These are phyloP conservation scores for Graphilbum fragrans DNA, from an alignment of 2,329 filamentous ascomycete species.

Conservation along the genomic window DNA sequence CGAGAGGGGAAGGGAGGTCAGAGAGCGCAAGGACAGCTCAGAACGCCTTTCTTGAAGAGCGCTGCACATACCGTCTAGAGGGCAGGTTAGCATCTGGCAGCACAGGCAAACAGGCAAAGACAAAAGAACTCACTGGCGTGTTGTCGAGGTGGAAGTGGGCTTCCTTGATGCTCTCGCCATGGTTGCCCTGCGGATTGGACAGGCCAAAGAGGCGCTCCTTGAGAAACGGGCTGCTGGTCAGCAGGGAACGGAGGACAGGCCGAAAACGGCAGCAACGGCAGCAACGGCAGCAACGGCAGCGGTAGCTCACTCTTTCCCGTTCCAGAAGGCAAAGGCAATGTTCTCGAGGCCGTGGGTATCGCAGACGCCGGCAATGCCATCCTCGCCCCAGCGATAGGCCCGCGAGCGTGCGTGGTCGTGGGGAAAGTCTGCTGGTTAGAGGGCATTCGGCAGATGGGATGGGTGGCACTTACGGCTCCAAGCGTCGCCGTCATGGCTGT, in stretches of 20 bases:
- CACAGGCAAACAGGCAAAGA: not conserved
- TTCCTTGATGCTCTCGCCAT: conserved; percentile 95
- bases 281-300: not conserved
- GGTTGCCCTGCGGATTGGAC: conserved; percentile 93
- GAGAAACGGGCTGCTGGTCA: conserved; percentile 63
- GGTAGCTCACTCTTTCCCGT: conserved; percentile 71
- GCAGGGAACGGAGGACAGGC: too few species aligned
- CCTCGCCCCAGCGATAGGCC: conserved; percentile 90
- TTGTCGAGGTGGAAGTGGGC: conserved; percentile 95
- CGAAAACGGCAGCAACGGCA: not conserved
- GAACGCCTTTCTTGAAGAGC: too few species aligned
- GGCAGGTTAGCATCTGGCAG: not conserved
- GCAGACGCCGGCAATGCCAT: conserved; percentile 88
- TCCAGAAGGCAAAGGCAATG: conserved; percentile 95
- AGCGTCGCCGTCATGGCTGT: conserved; percentile 77
- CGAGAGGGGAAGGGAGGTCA: not conserved
- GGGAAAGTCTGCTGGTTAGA: conserved; percentile 58
- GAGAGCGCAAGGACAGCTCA: too few species aligned
- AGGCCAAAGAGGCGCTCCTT: conserved; percentile 93
- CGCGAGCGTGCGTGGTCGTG: conserved; percentile 85
- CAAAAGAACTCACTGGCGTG: conserved; percentile 47
- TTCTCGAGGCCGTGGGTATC: conserved; percentile 87
- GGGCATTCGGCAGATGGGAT: conserved; percentile 1
- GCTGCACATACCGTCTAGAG: not conserved
- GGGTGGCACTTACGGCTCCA: conserved; percentile 67